A percentile compares a stretch with the other conserved stretches of the same genome.
phyloP scores from a whole-genome alignment of 768 basidiomycete species.

The Leccinum truebloodii region DNA sequence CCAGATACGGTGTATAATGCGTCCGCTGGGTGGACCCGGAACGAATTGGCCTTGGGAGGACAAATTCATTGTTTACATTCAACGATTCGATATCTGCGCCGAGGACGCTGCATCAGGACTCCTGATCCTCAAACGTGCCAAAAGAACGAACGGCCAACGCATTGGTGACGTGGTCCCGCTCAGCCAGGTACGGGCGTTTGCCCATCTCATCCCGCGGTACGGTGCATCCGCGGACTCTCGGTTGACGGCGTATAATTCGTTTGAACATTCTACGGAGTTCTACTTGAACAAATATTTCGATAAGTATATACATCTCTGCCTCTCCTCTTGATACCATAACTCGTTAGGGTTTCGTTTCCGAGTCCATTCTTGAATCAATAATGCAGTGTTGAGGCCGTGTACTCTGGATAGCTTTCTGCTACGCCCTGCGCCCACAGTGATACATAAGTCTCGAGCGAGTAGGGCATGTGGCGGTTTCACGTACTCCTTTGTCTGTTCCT shows the following conservation, averaged over 20 bases:
- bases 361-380: not conserved
- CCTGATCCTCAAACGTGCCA: not conserved
- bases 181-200: not conserved
- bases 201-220: not conserved
- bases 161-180: not conserved
- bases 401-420: not conserved
- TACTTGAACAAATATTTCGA: slow-evolving; percentile 1
- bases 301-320: not conserved
- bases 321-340: not conserved
- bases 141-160: not conserved
- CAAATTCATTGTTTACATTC: not conserved
- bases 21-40: not conserved
- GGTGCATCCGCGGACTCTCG: not conserved
- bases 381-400: not conserved
- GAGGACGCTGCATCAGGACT: not conserved
- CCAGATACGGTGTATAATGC: not conserved
- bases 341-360: too few species aligned
- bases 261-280: not conserved
- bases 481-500: too few species aligned
- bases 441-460: too few species aligned
- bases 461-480: too few species aligned
- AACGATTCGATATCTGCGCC: not conserved
- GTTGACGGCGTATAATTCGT: not conserved
- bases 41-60: not conserved
- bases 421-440: too few species aligned